These are phyloP conservation scores for Ascochyta rabiei DNA, from an alignment of 2,329 filamentous ascomycete species.

Conservation along the genomic window DNA sequence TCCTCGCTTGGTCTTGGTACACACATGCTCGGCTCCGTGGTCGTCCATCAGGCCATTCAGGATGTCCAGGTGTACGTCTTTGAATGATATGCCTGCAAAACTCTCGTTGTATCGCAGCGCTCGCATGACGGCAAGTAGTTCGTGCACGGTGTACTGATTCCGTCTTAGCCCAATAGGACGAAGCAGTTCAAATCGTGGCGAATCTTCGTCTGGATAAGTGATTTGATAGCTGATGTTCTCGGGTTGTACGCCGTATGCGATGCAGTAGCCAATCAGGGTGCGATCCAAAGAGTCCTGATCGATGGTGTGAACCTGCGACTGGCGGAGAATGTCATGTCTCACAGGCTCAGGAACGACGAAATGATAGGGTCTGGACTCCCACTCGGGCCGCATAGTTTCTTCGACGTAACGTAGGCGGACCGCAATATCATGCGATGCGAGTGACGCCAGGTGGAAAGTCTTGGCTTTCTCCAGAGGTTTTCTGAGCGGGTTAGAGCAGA, in stretches of 20 bases:
- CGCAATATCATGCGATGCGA: slow-evolving; percentile 68
- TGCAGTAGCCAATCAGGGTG: slow-evolving; percentile 71
- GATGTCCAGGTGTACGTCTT: slow-evolving; percentile 66
- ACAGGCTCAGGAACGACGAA: slow-evolving; percentile 63
- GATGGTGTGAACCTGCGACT: slow-evolving; percentile 58
- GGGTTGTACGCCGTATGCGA: slow-evolving; percentile 71
- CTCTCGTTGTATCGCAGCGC: slow-evolving; percentile 73
- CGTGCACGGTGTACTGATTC: slow-evolving; percentile 63
- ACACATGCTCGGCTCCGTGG: slow-evolving; percentile 67
- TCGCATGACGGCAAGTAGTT: slow-evolving; percentile 73
- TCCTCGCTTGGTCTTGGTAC: slow-evolving; percentile 61
- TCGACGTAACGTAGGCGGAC: slow-evolving; percentile 66
- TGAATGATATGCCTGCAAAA: slow-evolving; percentile 71
- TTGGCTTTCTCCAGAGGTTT: slow-evolving; percentile 62
- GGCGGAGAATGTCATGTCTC: slow-evolving; percentile 42
- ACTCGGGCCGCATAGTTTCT: slow-evolving; percentile 69
- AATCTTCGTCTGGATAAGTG: slow-evolving; percentile 61
- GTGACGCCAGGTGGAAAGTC: slow-evolving; percentile 67
- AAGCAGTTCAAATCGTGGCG: slow-evolving; percentile 68
- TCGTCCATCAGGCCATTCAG: slow-evolving; percentile 67
- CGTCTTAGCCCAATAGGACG: slow-evolving; percentile 59
- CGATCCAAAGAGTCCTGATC: slow-evolving; percentile 67
- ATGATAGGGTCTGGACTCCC: slow-evolving; percentile 67
- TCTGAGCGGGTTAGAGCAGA: slow-evolving; percentile 35
- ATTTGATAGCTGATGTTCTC: slow-evolving; percentile 61